Evolutionary conservation across 2,329 filamentous ascomycete genomes (phyloP).

Genomic region (Stromatinia cepivora): DNA sequence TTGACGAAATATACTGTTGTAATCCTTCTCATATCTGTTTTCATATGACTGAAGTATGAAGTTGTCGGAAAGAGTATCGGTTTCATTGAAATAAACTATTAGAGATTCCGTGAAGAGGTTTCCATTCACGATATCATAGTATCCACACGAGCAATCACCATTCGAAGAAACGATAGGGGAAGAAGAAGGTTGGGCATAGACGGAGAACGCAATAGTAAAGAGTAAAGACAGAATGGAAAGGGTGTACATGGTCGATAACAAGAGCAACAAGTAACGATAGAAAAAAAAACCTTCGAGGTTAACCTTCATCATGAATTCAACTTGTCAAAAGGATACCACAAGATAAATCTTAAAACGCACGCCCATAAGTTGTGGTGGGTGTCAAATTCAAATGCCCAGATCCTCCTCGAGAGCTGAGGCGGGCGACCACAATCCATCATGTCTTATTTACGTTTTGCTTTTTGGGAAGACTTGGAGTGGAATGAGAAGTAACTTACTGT

Average conservation of each 20-base stretch:
- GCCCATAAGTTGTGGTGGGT: not conserved
- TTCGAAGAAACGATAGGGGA: conserved; percentile 28
- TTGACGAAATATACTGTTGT: conserved; percentile 48
- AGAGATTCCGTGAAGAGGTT: conserved; percentile 49
- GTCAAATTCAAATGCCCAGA: not conserved
- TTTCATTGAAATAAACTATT: conserved; percentile 54
- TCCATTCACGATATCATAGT: conserved; percentile 44
- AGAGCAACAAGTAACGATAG: not conserved
- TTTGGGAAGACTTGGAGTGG: not conserved
- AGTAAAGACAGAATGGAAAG: conserved; percentile 14
- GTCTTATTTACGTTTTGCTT: not conserved
- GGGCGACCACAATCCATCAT: not conserved
- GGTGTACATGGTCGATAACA: not conserved
- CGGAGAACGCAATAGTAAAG: not conserved
- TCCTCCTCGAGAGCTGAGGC: not conserved
- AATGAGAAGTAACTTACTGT: not conserved
- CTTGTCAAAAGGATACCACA: not conserved
- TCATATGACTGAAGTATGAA: conserved; percentile 46
- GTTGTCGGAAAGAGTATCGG: conserved; percentile 39
- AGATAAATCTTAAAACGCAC: not conserved
- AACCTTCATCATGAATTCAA: conserved; percentile 1
- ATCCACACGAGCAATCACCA: conserved; percentile 47
- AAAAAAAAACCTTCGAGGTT: not conserved
- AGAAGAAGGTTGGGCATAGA: conserved; percentile 4
- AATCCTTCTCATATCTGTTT: conserved; percentile 49